Evolutionary conservation across 306 rosid genomes (phyloP).

Genomic region (Citrullus colocynthis): DNA sequence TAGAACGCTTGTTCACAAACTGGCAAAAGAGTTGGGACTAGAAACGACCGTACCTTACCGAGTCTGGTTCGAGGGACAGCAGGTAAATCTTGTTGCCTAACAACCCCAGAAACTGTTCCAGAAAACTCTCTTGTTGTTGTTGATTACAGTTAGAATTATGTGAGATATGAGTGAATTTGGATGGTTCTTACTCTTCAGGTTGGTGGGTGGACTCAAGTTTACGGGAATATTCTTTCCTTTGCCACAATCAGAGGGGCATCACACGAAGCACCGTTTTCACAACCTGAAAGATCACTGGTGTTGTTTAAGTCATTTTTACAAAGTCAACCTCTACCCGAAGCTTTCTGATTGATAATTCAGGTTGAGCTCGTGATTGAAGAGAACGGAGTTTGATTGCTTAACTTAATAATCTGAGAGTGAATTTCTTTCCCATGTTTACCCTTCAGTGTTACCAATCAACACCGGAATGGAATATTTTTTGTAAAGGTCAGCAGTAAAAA

Average conservation of each 20-base stretch:
- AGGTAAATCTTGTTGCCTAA: conserved; percentile 25
- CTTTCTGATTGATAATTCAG: conserved; percentile 26
- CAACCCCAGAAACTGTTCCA: not conserved
- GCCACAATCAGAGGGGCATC: conserved; percentile 95
- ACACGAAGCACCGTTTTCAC: conserved; percentile 94
- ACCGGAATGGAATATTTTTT: conserved; percentile 19
- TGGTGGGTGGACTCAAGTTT: conserved; percentile 98
- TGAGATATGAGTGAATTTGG: not conserved
- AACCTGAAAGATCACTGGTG: conserved; percentile 81
- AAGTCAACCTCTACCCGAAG: conserved; percentile 52
- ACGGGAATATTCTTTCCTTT: conserved; percentile 73
- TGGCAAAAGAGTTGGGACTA: conserved; percentile 52
- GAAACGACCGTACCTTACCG: conserved; percentile 70
- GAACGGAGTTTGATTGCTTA: conserved; percentile 24
- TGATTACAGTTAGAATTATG: not conserved
- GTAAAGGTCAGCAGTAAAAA: conserved; percentile 23
- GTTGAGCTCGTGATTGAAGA: conserved; percentile 23
- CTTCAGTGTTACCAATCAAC: conserved; percentile 13
- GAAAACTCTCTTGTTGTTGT: not conserved
- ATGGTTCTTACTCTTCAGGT: conserved; percentile 35
- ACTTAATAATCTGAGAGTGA: conserved; percentile 13
- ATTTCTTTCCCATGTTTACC: conserved; percentile 22
- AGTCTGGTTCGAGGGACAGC: conserved; percentile 88
- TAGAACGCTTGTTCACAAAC: conserved; percentile 62
- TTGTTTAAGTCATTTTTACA: conserved; percentile 63